phyloP scores from a whole-genome alignment of 805 yeast species.

The Schwanniomyces vanrijiae region DNA sequence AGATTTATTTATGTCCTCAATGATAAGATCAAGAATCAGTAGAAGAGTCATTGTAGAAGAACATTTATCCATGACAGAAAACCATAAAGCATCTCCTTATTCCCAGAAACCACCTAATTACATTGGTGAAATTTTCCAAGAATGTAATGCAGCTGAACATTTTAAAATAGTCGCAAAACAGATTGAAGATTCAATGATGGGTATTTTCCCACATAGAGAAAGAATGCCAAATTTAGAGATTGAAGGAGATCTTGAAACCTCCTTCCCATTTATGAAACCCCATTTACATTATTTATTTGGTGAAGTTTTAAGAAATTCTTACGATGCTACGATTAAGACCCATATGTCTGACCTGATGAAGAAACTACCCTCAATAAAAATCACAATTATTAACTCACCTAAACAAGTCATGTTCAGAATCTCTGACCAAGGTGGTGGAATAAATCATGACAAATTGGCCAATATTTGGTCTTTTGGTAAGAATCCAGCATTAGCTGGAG shows the following conservation, averaged over 20 bases:
- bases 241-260: conserved; percentile 67
- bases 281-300: conserved; percentile 87
- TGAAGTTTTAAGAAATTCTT: conserved; percentile 82
- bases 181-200: conserved; percentile 52
- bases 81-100: conserved; percentile 51
- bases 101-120: conserved; percentile 52
- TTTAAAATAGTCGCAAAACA: conserved; percentile 52
- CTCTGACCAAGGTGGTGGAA: conserved; percentile 91
- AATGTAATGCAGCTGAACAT: conserved; percentile 72
- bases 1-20: conserved; percentile 72
- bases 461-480: conserved; percentile 89
- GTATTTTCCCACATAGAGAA: conserved; percentile 50
- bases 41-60: conserved; percentile 90
- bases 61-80: conserved; percentile 75
- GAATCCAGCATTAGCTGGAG: conserved; percentile 56
- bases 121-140: conserved; percentile 77
- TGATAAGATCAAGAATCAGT: conserved; percentile 83
- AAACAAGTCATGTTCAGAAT: conserved; percentile 73
- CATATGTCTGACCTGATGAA: conserved; percentile 26
- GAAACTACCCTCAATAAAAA: conserved; percentile 71
- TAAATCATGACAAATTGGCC: conserved; percentile 55
- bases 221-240: conserved; percentile 72
- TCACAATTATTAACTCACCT: conserved; percentile 66
- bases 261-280: conserved; percentile 80
- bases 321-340: conserved; percentile 68